A percentile compares a stretch with the other conserved stretches of the same genome.
Conservation (phyloP, 139 green algal genomes). For the Chlorella vulgaris region DNA sequence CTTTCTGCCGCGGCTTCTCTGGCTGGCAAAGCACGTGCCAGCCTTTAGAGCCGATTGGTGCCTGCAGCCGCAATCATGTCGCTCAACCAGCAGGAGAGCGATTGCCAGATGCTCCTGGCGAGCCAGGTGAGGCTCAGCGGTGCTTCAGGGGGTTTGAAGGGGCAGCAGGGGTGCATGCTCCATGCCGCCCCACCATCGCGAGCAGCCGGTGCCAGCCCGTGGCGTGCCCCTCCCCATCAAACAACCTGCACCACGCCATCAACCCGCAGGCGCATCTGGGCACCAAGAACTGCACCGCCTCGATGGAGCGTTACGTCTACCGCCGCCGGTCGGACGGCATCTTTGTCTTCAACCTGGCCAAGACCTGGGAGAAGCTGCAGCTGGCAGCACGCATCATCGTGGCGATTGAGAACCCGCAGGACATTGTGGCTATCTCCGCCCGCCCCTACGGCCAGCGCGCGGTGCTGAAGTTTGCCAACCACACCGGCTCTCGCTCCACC, state of each 20-base stretch:
- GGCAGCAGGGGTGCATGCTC: neutral
- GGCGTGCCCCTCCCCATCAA: neutral
- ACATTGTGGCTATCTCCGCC: slow-evolving; percentile 83
- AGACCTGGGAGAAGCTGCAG: slow-evolving; percentile 99
- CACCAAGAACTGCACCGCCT: slow-evolving; percentile 92
- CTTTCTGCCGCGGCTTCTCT: no score
- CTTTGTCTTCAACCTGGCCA: slow-evolving; percentile 98
- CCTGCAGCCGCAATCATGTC: neutral
- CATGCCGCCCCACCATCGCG: neutral
- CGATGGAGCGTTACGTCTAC: slow-evolving; percentile 98
- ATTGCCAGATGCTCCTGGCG: slow-evolving; percentile 44
- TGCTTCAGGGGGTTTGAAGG: no score
- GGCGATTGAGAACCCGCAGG: slow-evolving; percentile 96
- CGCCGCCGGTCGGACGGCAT: slow-evolving; percentile 88
- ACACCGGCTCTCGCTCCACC: slow-evolving; percentile 92
- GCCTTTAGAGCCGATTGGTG: neutral
- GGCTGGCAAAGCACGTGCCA: no score
- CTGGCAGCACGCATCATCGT: slow-evolving; percentile 98
- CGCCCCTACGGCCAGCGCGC: slow-evolving; percentile 95
- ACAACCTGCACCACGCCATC: neutral
- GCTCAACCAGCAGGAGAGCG: slow-evolving; percentile 28
- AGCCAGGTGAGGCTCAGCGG: slow-evolving; percentile 14
- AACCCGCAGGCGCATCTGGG: slow-evolving; percentile 76
- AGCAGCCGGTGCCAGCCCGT: neutral
- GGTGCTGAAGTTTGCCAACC: slow-evolving; percentile 99